phyloP scores from a whole-genome alignment of 2,329 filamentous ascomycete genomes.

The Paracamarosporium sp. region DNA sequence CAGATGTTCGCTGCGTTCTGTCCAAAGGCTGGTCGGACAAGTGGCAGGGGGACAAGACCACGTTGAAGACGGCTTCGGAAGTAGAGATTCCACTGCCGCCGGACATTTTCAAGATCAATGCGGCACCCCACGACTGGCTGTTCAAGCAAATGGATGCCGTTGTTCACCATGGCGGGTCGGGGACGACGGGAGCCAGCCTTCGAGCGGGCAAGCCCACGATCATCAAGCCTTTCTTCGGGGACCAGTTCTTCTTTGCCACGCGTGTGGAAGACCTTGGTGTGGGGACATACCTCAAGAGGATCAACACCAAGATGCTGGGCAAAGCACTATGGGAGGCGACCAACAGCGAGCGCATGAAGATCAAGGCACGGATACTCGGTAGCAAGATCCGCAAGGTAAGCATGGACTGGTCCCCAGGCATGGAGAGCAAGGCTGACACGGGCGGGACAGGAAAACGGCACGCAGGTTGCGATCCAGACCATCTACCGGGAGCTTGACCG shows the following conservation, averaged over 20 bases:
- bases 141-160: slow-evolving; percentile 93
- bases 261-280: slow-evolving; percentile 93
- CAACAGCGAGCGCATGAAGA: slow-evolving; percentile 88
- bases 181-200: slow-evolving; percentile 92
- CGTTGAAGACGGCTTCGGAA: slow-evolving; percentile 60
- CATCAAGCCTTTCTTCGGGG: slow-evolving; percentile 95
- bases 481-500: slow-evolving; percentile 97
- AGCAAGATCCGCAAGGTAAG: slow-evolving; percentile 85
- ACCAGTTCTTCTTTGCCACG: slow-evolving; percentile 94
- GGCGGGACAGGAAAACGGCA: slow-evolving; percentile 76
- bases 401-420: slow-evolving; percentile 14
- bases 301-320: slow-evolving; percentile 86
- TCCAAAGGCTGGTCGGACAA: slow-evolving; percentile 98
- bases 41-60: slow-evolving; percentile 53
- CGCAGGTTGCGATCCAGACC: slow-evolving; percentile 86
- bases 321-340: slow-evolving; percentile 90
- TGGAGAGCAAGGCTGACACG: slow-evolving; percentile 14
- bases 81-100: slow-evolving; percentile 74
- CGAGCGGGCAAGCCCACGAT: slow-evolving; percentile 92
- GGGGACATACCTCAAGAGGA: slow-evolving; percentile 85
- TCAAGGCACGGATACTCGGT: slow-evolving; percentile 81
- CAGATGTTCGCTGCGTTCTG: slow-evolving; percentile 91
- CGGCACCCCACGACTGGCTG: slow-evolving; percentile 95
- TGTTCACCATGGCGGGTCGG: slow-evolving; percentile 91
- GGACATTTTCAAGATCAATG: slow-evolving; percentile 87